Percentiles rank a stretch among this genome's conserved stretches.
Evolutionary conservation across 805 yeast genomes (phyloP).

Genomic region (Candida ipomoeae): DNA sequence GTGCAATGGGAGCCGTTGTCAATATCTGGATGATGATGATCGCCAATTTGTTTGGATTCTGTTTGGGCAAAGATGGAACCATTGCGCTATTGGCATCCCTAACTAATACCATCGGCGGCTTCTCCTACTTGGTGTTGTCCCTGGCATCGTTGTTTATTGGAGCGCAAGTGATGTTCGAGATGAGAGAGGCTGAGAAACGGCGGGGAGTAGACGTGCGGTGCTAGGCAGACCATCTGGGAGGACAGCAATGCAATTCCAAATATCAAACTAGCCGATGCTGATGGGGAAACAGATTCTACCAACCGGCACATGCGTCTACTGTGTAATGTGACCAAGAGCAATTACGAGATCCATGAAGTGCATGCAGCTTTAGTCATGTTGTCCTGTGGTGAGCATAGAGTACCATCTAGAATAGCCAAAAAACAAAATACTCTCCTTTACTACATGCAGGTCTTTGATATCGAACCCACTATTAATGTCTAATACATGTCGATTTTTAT

Average conservation of each 20-base stretch:
- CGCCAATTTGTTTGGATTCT: conserved; percentile 92
- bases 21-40: conserved; percentile 98
- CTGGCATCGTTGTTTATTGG: conserved; percentile 72
- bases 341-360: no score
- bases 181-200: conserved; percentile 81
- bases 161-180: conserved; percentile 90
- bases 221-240: conserved; percentile 19
- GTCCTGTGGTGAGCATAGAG: background rate
- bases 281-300: background rate
- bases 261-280: no score
- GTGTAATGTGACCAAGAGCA: no score
- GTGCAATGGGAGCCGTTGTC: conserved; percentile 82
- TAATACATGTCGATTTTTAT: background rate
- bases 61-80: conserved; percentile 87
- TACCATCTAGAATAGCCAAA: background rate
- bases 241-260: no score
- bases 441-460: no score
- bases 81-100: conserved; percentile 59
- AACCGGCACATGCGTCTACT: no score
- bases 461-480: background rate
- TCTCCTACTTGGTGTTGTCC: conserved; percentile 57
- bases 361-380: no score
- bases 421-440: no score
- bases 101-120: conserved; percentile 67
- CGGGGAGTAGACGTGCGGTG: conserved; percentile 81